A percentile compares a stretch with the other conserved stretches of the same genome.
phyloP scores from a whole-genome alignment of 306 rosid genomes.

The Prunus armeniaca region DNA sequence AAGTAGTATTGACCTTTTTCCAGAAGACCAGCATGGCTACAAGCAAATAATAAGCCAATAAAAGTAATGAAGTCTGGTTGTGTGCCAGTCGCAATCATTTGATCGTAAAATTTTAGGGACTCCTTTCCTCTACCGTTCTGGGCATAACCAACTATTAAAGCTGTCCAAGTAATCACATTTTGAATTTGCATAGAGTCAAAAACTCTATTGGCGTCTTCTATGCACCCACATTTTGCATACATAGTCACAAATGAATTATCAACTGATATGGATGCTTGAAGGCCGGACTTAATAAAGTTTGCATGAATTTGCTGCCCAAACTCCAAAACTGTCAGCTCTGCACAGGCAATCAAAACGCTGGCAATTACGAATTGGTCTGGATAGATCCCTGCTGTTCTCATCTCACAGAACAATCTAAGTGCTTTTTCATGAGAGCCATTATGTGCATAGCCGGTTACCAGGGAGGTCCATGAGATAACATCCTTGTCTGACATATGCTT shows the following conservation, averaged over 20 bases:
- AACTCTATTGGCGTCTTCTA: slow-evolving; percentile 64
- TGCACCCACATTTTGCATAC: slow-evolving; percentile 92
- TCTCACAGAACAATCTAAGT: slow-evolving; percentile 53
- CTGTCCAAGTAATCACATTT: slow-evolving; percentile 84
- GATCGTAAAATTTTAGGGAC: slow-evolving; percentile 63
- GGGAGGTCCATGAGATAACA: slow-evolving; percentile 91
- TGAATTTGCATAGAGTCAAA: slow-evolving; percentile 57
- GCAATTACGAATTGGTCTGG: slow-evolving; percentile 72
- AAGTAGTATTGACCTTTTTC: slow-evolving; percentile 55
- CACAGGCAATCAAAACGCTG: slow-evolving; percentile 75
- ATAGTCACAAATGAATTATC: slow-evolving; percentile 78
- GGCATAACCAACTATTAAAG: slow-evolving; percentile 89
- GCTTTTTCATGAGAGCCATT: slow-evolving; percentile 68
- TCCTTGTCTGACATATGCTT: slow-evolving; percentile 58
- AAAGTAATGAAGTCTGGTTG: slow-evolving; percentile 82
- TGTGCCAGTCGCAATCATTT: slow-evolving; percentile 65
- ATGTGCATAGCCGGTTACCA: slow-evolving; percentile 75
- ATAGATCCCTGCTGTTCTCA: slow-evolving; percentile 59
- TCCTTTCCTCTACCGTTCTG: slow-evolving; percentile 83
- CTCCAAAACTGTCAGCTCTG: slow-evolving; percentile 70
- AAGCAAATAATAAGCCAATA: slow-evolving; percentile 86
- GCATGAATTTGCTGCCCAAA: slow-evolving; percentile 83
- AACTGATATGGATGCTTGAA: slow-evolving; percentile 49
- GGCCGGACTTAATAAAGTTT: slow-evolving; percentile 59
- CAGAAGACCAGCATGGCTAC: slow-evolving; percentile 88